Evolutionary conservation across 352 stramenopile species (phyloP), one percentile per base, ranked within the genome.

Genomic region (Globisporangium carolinianum): DNA sequence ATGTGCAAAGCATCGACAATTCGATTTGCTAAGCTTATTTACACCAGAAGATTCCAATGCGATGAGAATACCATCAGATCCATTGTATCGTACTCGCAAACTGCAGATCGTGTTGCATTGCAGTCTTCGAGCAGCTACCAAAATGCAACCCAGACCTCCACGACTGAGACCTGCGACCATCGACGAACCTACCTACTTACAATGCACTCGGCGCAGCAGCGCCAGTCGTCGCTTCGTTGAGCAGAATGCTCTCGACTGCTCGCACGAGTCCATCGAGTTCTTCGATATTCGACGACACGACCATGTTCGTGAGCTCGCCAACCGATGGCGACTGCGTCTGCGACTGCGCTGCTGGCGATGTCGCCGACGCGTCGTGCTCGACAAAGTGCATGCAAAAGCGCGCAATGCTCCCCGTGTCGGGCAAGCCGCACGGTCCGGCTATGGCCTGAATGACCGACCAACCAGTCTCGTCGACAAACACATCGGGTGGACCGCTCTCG

Each of bases 401-500:
- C 24, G 46, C 41, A 35, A 62, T 11, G 41, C 57, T 62, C 14
- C 57, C 57, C 2, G 14, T 18, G 32, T 39, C 12, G 1, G 38
- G n/a, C 4, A 10, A 32, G 14, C 53, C 45, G 17, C 36, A 46
- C 5, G 47, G 51, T 1, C 9, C 36, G 2, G 57, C 1, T 11
- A 56, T 36, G 11, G 57, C 9, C 17, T 57, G 39, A 9, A 52
- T 32, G 3, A 49, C 37, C 6, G 51, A 48, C 58, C 58, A 63
- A 0, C 58, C 58, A 0, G 51, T 63, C 38, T 63, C 58, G 38
- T 63, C 58, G 9, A 17, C 32, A 11, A 53, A 58, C 5, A 51
- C 15, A 9, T 37, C 56, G 4, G 7, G 15, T 6, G 32, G 39
- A 4, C 55, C 49, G 4, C 5, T 45, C 11, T 53, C 50, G 32